Percentiles rank a stretch among this genome's conserved stretches.
These are phyloP conservation scores for Trichocladium antarcticum DNA, from an alignment of 495 filamentous ascomycete species.

Conservation along the genomic window DNA sequence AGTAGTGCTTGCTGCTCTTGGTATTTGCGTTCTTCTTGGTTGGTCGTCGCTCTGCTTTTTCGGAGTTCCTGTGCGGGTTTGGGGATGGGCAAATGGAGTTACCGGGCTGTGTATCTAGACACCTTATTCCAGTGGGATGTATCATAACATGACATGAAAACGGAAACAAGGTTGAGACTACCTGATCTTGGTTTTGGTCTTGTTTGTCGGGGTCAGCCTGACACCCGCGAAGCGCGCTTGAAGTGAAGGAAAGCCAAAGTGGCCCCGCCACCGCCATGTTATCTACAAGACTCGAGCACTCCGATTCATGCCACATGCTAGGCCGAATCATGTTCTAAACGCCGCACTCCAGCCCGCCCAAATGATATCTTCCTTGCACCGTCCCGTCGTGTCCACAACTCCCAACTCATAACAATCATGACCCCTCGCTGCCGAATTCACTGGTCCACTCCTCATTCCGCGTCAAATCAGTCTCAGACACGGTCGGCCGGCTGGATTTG, in stretches of 20 bases:
- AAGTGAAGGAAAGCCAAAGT: too few relatives aligned
- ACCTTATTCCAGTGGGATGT: conserved; percentile 15
- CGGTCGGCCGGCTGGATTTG: conserved; percentile 75
- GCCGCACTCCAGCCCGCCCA: conserved; percentile 25
- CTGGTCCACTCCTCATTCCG: conserved; percentile 87
- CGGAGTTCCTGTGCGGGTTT: conserved; percentile 15
- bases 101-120: conserved; percentile 8
- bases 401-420: conserved; percentile 14
- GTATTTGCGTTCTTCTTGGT: conserved; percentile 1
- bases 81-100: conserved; percentile 23
- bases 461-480: conserved; percentile 70
- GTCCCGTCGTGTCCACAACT: not conserved
- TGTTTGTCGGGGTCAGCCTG: too few relatives aligned
- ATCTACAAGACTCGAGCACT: not conserved
- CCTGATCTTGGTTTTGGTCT: not conserved
- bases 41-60: conserved; percentile 10
- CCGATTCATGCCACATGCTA: conserved; percentile 7
- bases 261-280: too few relatives aligned
- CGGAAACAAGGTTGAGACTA: conserved; percentile 9
- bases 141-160: conserved; percentile 23
- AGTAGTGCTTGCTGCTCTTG: conserved; percentile 10
- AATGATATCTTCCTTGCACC: not conserved
- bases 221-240: too few relatives aligned
- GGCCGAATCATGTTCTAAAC: conserved; percentile 11
- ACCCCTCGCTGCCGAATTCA: conserved; percentile 93